Conservation (phyloP, 2,329 filamentous ascomycete species). For the Xylaria sp. region DNA sequence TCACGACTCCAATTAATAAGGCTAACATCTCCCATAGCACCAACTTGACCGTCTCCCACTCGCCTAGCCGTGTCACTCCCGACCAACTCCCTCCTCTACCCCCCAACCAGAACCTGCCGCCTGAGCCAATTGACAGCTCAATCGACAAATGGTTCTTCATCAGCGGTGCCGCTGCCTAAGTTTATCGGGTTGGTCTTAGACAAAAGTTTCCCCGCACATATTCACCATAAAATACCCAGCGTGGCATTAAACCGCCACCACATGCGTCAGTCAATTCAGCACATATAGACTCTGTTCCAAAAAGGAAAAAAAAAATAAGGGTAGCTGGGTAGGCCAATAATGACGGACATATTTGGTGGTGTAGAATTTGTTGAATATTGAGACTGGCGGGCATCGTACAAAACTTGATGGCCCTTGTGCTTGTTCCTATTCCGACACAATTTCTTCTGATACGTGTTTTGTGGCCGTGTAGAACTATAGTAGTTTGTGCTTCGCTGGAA, state of each 20-base stretch:
- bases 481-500: background rate
- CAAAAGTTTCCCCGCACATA: conserved; percentile 40
- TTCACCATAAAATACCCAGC: conserved; percentile 27
- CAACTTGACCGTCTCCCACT: conserved; percentile 82
- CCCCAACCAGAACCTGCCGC: conserved; percentile 78
- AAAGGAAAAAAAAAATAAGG: background rate
- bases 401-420: background rate
- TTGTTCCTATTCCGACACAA: background rate
- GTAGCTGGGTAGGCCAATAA: background rate
- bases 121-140: conserved; percentile 91
- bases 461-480: background rate
- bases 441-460: background rate
- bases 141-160: conserved; percentile 99
- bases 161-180: conserved; percentile 88
- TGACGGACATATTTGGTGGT: background rate
- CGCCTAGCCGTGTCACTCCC: conserved; percentile 74
- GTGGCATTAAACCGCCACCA: conserved; percentile 33
- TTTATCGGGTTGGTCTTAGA: conserved; percentile 43
- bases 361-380: conserved; percentile 4
- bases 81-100: conserved; percentile 81
- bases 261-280: conserved; percentile 22
- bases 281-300: conserved; percentile 19
- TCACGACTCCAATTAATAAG: conserved; percentile 4
- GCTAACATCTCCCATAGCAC: conserved; percentile 62
- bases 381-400: conserved; percentile 6